Evolutionary conservation across 371 early-diverging fungal species (phyloP).

Genomic region (Haplosporangium sp.): DNA sequence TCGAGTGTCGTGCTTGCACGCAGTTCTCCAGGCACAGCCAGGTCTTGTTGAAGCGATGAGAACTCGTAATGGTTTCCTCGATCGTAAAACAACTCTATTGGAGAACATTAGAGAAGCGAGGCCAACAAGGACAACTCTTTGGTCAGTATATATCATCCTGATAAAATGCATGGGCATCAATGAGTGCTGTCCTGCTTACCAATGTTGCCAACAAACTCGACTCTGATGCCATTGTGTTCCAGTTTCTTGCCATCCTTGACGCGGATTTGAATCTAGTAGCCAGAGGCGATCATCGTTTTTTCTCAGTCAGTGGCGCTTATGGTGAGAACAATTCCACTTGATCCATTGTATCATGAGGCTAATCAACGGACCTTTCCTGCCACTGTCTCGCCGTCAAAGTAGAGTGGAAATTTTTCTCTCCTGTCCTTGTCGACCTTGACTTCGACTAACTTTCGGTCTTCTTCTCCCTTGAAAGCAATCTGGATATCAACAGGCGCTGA

Average conservation of each 20-base stretch:
- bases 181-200: conserved; percentile 62
- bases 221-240: conserved; percentile 97
- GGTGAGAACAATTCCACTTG: not conserved
- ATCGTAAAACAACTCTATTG: conserved; percentile 91
- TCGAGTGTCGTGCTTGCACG: conserved; percentile 72
- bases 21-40: conserved; percentile 87
- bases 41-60: conserved; percentile 84
- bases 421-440: conserved; percentile 91
- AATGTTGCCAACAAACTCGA: conserved; percentile 96
- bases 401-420: conserved; percentile 90
- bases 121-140: too few relatives aligned
- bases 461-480: conserved; percentile 81
- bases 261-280: conserved; percentile 83
- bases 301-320: not conserved
- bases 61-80: conserved; percentile 96
- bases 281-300: not conserved
- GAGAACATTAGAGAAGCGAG: not conserved
- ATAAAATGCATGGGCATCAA: too few relatives aligned
- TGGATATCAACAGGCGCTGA: conserved; percentile 91
- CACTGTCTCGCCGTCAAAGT: conserved; percentile 96
- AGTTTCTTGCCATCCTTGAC: conserved; percentile 91
- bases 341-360: not conserved
- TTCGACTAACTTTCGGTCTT: conserved; percentile 81
- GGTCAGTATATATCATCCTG: too few relatives aligned
- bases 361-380: conserved; percentile 82